Evolutionary conservation across 352 stramenopile genomes (phyloP).

Genomic region (Phytophthora lateralis): DNA sequence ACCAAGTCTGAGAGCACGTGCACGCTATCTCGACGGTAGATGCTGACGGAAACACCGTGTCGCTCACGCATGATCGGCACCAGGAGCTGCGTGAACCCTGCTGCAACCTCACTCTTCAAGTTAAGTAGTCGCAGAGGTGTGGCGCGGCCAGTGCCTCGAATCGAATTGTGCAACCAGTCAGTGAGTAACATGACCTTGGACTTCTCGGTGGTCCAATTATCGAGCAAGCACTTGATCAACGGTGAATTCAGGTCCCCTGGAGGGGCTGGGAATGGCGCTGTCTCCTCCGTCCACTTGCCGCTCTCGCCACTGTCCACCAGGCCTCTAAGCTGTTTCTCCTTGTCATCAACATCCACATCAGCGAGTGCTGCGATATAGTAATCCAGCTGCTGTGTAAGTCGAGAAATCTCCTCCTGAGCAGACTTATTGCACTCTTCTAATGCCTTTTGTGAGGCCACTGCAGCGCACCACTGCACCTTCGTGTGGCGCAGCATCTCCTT

Average conservation of each 20-base stretch:
- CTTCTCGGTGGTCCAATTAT: slow-evolving; percentile 76
- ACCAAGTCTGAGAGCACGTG: slow-evolving; percentile 69
- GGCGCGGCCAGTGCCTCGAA: slow-evolving; percentile 51
- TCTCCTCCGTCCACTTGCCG: slow-evolving; percentile 59
- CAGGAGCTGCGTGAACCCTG: slow-evolving; percentile 69
- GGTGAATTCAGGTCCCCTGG: slow-evolving; percentile 71
- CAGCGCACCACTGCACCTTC: slow-evolving; percentile 68
- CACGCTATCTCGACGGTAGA: slow-evolving; percentile 61
- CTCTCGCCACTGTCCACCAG: slow-evolving; percentile 33
- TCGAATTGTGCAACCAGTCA: slow-evolving; percentile 69
- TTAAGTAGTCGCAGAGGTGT: slow-evolving; percentile 48
- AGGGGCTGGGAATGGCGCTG: slow-evolving; percentile 54
- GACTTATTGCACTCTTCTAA: slow-evolving; percentile 60
- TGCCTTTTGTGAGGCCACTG: slow-evolving; percentile 67
- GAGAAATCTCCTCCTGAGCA: slow-evolving; percentile 55
- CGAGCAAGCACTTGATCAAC: slow-evolving; percentile 63
- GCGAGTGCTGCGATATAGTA: slow-evolving; percentile 43
- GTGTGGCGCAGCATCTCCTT: slow-evolving; percentile 66
- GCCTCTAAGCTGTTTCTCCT: slow-evolving; percentile 26
- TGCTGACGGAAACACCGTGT: slow-evolving; percentile 63
- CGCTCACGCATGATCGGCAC: slow-evolving; percentile 71
- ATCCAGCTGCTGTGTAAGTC: slow-evolving; percentile 52
- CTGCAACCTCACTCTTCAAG: slow-evolving; percentile 58
- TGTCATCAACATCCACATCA: slow-evolving; percentile 20
- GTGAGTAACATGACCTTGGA: slow-evolving; percentile 57